Evolutionary conservation across 1,284 basidiomycete genomes (phyloP), one percentile per base, ranked within the genome.

Genomic region (Leccinum solheimii): DNA sequence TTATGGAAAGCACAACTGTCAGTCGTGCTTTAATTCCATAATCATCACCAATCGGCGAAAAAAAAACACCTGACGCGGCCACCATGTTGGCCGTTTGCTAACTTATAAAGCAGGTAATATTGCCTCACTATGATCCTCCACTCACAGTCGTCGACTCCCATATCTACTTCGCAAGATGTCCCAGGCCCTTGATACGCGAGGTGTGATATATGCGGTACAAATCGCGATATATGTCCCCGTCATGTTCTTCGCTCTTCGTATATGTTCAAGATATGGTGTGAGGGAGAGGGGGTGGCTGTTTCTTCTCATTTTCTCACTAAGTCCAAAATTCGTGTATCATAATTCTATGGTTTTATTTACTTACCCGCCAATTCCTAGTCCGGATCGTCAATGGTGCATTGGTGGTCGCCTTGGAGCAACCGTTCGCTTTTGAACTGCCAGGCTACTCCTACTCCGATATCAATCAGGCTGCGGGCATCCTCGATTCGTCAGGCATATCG

Each of bases 201-300:
- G 85, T 58, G 80, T 82, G 57, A 81, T 87, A 64, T 79, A 83
- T 43, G 82, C 81, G 3, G 83, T 82, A 16, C 75, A 81, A 60
- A 73, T 87, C 48, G 81, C 69, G 3, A 79, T 85, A 62, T 89
- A 87, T 69, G 67, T 80, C 23, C 86, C 86, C 45, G 70, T 87
- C 66, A 71, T 81, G 30, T 63, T 78, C 57, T 57, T 84, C 53
- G 76, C 83, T 1, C 38, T 80, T 55, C 68, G 78, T 48, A 72
- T 86, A 52, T 74, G 79, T 48, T 68, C 79, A 51, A 81, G 79
- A 36, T 83, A 88, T 76, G 83, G 86, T 64, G 69, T 79, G 59
- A 76, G 80, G 51, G 81, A 86, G 68, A 83, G 79, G 21, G 87
- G 85, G 61, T 89, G 10, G 30, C 69, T 87, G 23, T 81, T 82